Evolutionary conservation across 1,139 yeast genomes (phyloP).

Genomic region (Yamadazyma buinensis): DNA sequence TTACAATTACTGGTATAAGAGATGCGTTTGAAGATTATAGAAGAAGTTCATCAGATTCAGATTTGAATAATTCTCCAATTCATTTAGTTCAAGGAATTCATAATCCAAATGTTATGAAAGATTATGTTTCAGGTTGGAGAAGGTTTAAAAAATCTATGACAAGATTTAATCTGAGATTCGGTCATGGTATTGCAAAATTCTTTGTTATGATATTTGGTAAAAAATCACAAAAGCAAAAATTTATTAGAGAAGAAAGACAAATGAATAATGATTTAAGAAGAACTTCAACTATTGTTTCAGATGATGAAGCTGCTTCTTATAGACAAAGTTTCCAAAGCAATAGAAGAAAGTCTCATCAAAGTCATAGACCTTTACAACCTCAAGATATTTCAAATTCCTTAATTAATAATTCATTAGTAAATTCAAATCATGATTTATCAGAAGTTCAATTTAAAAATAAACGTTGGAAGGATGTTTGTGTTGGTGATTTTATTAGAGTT

Average conservation of each 20-base stretch:
- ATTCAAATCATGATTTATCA: slow-evolving; percentile 12
- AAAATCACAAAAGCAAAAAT: slow-evolving; percentile 24
- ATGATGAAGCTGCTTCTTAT: slow-evolving; percentile 14
- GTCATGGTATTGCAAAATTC: slow-evolving; percentile 21
- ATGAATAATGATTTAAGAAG: slow-evolving; percentile 32
- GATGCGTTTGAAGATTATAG: slow-evolving; percentile 95
- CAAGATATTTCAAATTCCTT: slow-evolving; percentile 22
- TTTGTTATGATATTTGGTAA: slow-evolving; percentile 27
- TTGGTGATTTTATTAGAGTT: slow-evolving; percentile 85
- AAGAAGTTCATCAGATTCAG: slow-evolving; percentile 74
- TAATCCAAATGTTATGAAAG: slow-evolving; percentile 77
- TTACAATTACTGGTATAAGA: slow-evolving; percentile 79
- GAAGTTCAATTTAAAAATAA: slow-evolving; percentile 50
- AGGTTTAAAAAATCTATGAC: slow-evolving; percentile 50
- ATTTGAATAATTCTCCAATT: slow-evolving; percentile 82
- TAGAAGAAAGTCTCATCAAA: slow-evolving; percentile 14
- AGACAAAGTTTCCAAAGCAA: slow-evolving; percentile 11
- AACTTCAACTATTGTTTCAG: slow-evolving; percentile 40
- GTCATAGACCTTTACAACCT: slow-evolving; percentile 5
- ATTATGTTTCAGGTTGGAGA: slow-evolving; percentile 63
- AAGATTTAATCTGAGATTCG: slow-evolving; percentile 14
- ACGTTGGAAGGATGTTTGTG: slow-evolving; percentile 84
- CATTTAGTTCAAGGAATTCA: slow-evolving; percentile 67
- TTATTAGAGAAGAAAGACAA: slow-evolving; percentile 22
- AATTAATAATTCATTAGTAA: slow-evolving; percentile 26